Percentiles rank a stretch among this genome's conserved stretches.
phyloP scores from a whole-genome alignment of 2,329 filamentous ascomycete genomes.

The Colletotrichum camelliae region DNA sequence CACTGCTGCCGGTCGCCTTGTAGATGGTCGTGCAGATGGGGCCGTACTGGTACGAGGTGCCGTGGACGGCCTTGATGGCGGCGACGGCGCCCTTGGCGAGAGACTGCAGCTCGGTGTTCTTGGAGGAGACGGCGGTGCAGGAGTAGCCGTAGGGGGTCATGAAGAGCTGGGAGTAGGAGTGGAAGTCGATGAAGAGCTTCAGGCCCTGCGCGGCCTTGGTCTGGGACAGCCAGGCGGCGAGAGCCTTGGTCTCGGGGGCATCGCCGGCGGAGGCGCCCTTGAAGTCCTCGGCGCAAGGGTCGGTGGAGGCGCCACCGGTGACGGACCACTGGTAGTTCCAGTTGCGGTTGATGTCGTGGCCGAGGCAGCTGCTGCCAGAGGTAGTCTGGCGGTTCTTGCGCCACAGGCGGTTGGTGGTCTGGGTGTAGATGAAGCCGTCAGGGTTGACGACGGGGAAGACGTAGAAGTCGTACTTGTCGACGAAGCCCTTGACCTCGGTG shows the following conservation, averaged over 20 bases:
- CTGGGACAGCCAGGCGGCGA: slow-evolving; percentile 34
- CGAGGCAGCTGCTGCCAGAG: slow-evolving; percentile 39
- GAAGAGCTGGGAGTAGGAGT: slow-evolving; percentile 59
- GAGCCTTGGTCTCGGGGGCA: slow-evolving; percentile 49
- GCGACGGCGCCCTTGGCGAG: slow-evolving; percentile 54
- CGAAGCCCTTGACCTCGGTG: slow-evolving; percentile 41
- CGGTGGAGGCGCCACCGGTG: slow-evolving; percentile 46
- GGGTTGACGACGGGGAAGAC: slow-evolving; percentile 61
- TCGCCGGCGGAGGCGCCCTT: slow-evolving; percentile 40
- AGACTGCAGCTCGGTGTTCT: slow-evolving; percentile 51
- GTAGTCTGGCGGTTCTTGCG: slow-evolving; percentile 53
- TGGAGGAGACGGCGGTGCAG: slow-evolving; percentile 51
- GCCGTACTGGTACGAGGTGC: slow-evolving; percentile 45
- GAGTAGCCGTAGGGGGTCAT: slow-evolving; percentile 65
- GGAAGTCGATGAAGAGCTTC: slow-evolving; percentile 63
- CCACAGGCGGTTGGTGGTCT: slow-evolving; percentile 57
- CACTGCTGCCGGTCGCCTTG: slow-evolving; percentile 52
- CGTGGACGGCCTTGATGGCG: slow-evolving; percentile 53
- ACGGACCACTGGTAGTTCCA: slow-evolving; percentile 53
- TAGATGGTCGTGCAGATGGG: slow-evolving; percentile 68
- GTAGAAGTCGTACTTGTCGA: slow-evolving; percentile 66
- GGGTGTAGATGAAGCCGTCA: slow-evolving; percentile 60
- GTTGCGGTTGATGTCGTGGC: slow-evolving; percentile 57
- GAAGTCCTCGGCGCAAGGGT: slow-evolving; percentile 50
- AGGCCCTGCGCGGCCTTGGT: slow-evolving; percentile 43